Percentiles rank a stretch among this genome's conserved stretches.
phyloP scores from a whole-genome alignment of 2,329 filamentous ascomycete genomes.

The Fusarium hostae region DNA sequence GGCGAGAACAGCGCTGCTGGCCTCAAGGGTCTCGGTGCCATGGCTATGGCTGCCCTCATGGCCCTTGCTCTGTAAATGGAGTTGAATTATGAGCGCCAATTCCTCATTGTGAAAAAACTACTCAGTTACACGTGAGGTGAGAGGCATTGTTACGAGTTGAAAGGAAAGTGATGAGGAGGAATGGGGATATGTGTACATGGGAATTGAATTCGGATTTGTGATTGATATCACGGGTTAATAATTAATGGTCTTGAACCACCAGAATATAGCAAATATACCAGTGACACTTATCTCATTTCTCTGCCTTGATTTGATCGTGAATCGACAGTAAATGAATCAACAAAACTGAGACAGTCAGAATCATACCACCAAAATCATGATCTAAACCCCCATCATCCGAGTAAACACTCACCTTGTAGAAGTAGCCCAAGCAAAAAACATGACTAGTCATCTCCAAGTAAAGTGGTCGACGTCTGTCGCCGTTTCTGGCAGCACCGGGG shows the following conservation, averaged over 20 bases:
- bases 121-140: neutral
- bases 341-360: constrained; percentile 1
- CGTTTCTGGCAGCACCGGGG: constrained; percentile 15
- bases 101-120: neutral
- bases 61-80: constrained; percentile 52
- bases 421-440: constrained; percentile 1
- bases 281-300: constrained; percentile 15
- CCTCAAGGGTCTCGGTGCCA: constrained; percentile 46
- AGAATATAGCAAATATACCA: constrained; percentile 30
- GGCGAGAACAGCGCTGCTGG: constrained; percentile 47
- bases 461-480: constrained; percentile 25
- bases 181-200: constrained; percentile 17
- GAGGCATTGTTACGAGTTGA: constrained; percentile 24
- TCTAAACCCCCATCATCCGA: constrained; percentile 1
- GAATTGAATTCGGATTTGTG: constrained; percentile 7
- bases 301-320: neutral
- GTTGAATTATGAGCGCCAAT: constrained; percentile 7
- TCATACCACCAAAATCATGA: constrained; percentile 8
- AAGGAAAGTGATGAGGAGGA: constrained; percentile 5
- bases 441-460: constrained; percentile 1
- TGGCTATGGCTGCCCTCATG: constrained; percentile 49
- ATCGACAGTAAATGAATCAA: neutral
- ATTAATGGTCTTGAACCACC: constrained; percentile 35
- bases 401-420: constrained; percentile 14
- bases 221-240: constrained; percentile 31